Evolutionary conservation across 495 filamentous ascomycete species (phyloP), one percentile per base, ranked within the genome.

Genomic region (Cudoniella acicularis): DNA sequence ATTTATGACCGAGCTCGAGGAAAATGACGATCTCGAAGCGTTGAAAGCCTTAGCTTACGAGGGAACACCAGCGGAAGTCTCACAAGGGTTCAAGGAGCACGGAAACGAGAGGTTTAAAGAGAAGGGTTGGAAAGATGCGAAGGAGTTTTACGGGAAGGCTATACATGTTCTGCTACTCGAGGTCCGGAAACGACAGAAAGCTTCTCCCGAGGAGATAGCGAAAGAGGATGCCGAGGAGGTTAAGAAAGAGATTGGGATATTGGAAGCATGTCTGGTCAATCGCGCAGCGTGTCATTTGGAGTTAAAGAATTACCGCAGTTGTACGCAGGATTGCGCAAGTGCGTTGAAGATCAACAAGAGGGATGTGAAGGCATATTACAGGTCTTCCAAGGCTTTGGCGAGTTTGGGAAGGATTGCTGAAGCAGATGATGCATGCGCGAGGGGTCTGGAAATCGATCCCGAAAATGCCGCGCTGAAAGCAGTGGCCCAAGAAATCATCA

Each of bases 1-100:
- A 25, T 98, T 98, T 76, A 98, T 98, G 94, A 97, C 90, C 4
- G 82, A 87, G 61, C 81, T 97, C 10, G 88, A 91, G 61, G 87
- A 92, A 60, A 96, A 96, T 67, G 69, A 85, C 46, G 83, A 87
- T 59, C 77, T 96, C 8, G 91, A 96, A 65, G 94, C 95, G 0
- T 72, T 98, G 27, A 86, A 87, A 61, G 95, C 95, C 1, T 75
- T 98, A 11, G 89, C 90, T 27, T 96, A 96, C 65, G 94, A 98
- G 70, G 95, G 94, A 45, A 92, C 90, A 0, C 83, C 89, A 10
- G 79, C 82, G 11, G 95, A 98, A 68, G 85, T 92, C 41, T 87
- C 83, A 11, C 70, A 78, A 43, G 86, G 86, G 61, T 96, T 92
- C 75, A 87, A 91, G 65, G 86, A 92, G 68, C 88, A 89, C 58